phyloP scores from a whole-genome alignment of 768 basidiomycete genomes.

The Mycena rebaudengoi region DNA sequence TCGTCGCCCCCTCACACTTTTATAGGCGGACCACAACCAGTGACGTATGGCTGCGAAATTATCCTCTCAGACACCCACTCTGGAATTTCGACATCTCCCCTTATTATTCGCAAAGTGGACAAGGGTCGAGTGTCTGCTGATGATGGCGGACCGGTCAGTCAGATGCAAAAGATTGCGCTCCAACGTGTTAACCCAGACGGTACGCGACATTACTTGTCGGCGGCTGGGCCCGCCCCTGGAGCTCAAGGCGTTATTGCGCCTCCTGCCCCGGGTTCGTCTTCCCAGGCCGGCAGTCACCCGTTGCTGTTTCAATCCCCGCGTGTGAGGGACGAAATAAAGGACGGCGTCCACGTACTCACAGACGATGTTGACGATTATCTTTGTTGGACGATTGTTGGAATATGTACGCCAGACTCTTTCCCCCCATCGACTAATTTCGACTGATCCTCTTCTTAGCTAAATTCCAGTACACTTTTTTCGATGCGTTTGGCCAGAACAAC shows the following conservation, averaged over 20 bases:
- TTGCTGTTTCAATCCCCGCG: constrained; percentile 82
- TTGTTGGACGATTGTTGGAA: constrained; percentile 96
- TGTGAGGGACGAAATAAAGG: constrained; percentile 83
- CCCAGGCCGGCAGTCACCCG: constrained; percentile 83
- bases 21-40: constrained; percentile 77
- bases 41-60: constrained; percentile 92
- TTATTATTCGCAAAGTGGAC: constrained; percentile 92
- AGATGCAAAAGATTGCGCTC: constrained; percentile 96
- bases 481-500: constrained; percentile 83
- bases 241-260: constrained; percentile 73
- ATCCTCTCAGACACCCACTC: constrained; percentile 85
- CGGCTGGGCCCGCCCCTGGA: constrained; percentile 85
- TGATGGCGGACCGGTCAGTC: constrained; percentile 91
- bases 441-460: constrained; percentile 63
- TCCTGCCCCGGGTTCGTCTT: constrained; percentile 77
- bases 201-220: constrained; percentile 86
- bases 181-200: constrained; percentile 86
- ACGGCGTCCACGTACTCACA: constrained; percentile 75
- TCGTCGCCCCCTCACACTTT: constrained; percentile 48
- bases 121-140: constrained; percentile 88
- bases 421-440: constrained; percentile 11
- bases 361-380: constrained; percentile 96
- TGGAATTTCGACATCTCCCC: constrained; percentile 85
- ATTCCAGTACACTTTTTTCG: constrained; percentile 95
- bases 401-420: constrained; percentile 70